phyloP scores from a whole-genome alignment of 495 filamentous ascomycete species.

The Astrothelium subdiscretum region DNA sequence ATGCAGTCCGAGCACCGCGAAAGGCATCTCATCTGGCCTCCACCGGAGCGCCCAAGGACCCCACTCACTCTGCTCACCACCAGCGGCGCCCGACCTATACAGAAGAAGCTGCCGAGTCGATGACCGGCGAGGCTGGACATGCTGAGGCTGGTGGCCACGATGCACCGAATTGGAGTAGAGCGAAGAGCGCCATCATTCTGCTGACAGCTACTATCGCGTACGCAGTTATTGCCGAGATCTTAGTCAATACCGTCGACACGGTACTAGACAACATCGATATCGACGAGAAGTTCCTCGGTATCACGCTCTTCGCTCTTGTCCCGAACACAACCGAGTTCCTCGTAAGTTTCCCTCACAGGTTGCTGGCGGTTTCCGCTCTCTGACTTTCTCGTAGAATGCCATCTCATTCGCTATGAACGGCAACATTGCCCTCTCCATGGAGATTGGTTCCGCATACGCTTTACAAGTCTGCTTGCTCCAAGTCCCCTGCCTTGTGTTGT shows the following conservation, averaged over 20 bases:
- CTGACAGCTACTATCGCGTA: conserved; percentile 87
- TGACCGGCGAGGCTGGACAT: neutral
- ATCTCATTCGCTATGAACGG: conserved; percentile 99
- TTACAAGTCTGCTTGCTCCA: conserved; percentile 96
- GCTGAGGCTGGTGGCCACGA: conserved; percentile 65
- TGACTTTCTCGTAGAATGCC: conserved; percentile 55
- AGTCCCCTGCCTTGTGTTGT: conserved; percentile 85
- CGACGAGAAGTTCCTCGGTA: conserved; percentile 95
- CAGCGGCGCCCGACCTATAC: conserved; percentile 7
- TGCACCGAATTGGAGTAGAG: conserved; percentile 92
- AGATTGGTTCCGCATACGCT: conserved; percentile 95
- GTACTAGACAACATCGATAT: conserved; percentile 82
- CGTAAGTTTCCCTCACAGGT: conserved; percentile 42
- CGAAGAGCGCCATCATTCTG: conserved; percentile 79
- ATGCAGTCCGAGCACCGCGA: conserved; percentile 46
- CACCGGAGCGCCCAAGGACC: conserved; percentile 1
- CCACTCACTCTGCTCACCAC: neutral
- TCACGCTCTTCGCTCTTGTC: conserved; percentile 92
- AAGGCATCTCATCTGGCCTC: conserved; percentile 33
- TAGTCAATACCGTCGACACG: conserved; percentile 92
- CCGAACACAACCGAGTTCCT: conserved; percentile 98
- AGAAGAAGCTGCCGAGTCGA: conserved; percentile 5
- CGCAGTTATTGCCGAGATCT: conserved; percentile 89
- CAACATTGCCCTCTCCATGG: conserved; percentile 99
- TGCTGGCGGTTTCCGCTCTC: neutral